These are phyloP conservation scores for Ocimum tenuiflorum DNA, from an alignment of 257 asterid species.

Conservation along the genomic window DNA sequence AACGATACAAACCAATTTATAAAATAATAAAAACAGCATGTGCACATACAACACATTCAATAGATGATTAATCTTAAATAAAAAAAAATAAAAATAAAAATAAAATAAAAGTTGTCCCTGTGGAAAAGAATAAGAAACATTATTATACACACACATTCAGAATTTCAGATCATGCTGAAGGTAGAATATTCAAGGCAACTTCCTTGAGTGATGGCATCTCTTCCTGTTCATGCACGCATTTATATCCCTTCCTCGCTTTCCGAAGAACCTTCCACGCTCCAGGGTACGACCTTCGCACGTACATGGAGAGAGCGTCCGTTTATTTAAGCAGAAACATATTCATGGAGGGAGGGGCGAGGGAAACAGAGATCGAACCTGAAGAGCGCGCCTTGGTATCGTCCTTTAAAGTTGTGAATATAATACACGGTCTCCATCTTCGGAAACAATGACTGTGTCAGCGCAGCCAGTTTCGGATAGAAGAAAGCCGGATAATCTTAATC, in stretches of 20 bases:
- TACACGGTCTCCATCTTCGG: conserved; percentile 87
- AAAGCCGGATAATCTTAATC: conserved; percentile 76
- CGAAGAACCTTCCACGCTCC: conserved; percentile 76
- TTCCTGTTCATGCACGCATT: conserved; percentile 66
- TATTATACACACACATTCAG: too few species aligned
- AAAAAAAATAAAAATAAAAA: too few species aligned
- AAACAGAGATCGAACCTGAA: conserved; percentile 55
- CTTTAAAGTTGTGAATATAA: conserved; percentile 93
- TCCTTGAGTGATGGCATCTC: conserved; percentile 80
- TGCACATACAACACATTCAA: too few species aligned
- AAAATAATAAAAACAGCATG: too few species aligned
- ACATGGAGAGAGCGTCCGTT: neutral
- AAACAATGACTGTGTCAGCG: conserved; percentile 49
- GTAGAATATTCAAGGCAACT: conserved; percentile 82
- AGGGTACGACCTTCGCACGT: conserved; percentile 71
- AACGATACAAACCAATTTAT: too few species aligned
- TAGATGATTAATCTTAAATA: too few species aligned
- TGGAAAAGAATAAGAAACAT: too few species aligned
- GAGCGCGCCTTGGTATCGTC: conserved; percentile 68
- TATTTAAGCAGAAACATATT: neutral
- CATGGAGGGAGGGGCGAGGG: neutral
- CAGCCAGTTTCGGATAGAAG: conserved; percentile 90
- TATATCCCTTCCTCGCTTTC: conserved; percentile 46
- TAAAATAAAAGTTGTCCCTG: too few species aligned
- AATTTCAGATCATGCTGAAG: conserved; percentile 47